Conservation (phyloP, 257 asterid genomes). For the Lavandula angustifolia region DNA sequence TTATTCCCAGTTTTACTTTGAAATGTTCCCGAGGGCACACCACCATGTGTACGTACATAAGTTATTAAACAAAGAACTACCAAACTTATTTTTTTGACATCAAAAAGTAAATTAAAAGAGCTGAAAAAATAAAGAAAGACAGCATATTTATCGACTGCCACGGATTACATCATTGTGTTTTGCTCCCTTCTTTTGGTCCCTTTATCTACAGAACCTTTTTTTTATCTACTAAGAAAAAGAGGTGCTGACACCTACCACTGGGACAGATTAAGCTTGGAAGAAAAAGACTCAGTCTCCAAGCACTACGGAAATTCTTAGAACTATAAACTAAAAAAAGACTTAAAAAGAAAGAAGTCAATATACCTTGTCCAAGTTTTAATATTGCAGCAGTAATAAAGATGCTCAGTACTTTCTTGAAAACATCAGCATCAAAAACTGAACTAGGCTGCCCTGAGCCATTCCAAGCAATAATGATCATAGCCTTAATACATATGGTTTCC, state of each 20-base stretch:
- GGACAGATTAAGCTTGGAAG: not conserved
- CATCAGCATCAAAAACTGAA: constrained; percentile 53
- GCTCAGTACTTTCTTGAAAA: constrained; percentile 88
- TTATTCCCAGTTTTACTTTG: constrained; percentile 12
- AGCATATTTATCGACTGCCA: not conserved
- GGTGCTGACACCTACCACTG: not conserved
- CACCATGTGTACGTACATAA: not conserved
- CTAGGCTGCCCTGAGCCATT: constrained; percentile 64
- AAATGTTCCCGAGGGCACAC: constrained; percentile 7
- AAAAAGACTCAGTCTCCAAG: not conserved
- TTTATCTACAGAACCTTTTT: not conserved
- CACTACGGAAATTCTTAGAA: not conserved
- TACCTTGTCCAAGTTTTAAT: constrained; percentile 97
- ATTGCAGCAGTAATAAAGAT: constrained; percentile 94
- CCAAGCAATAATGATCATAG: constrained; percentile 98
- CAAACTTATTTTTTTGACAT: not conserved
- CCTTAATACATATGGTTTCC: constrained; percentile 50
- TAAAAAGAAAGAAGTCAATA: constrained; percentile 34
- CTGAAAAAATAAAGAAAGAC: not conserved
- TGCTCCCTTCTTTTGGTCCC: not conserved
- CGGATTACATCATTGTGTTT: not conserved
- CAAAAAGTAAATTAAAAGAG: not conserved
- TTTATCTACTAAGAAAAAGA: not conserved
- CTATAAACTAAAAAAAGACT: constrained; percentile 3
- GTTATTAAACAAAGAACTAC: not conserved